Conservation (phyloP, 805 yeast genomes). For the Brettanomyces bruxellensis region DNA sequence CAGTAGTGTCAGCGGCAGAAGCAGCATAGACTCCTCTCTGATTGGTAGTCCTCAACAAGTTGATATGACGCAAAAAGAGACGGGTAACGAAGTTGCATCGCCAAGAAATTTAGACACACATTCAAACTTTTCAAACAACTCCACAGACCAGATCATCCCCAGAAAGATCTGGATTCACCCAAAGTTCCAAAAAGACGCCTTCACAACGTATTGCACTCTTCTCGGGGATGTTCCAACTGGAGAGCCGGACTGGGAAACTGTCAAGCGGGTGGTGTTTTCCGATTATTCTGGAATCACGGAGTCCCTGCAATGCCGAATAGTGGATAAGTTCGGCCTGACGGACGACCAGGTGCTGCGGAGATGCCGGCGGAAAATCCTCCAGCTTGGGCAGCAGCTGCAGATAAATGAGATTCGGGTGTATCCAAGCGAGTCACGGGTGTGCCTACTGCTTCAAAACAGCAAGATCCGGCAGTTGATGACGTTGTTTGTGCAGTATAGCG, state of each 20-base stretch:
- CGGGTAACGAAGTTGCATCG: neutral
- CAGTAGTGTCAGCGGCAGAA: no score
- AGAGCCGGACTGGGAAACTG: slow-evolving; percentile 11
- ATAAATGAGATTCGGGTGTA: no score
- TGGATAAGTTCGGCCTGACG: slow-evolving; percentile 13
- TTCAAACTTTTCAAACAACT: neutral
- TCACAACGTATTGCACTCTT: slow-evolving; percentile 20
- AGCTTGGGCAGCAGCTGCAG: no score
- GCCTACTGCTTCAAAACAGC: slow-evolving; percentile 9
- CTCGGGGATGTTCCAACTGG: slow-evolving; percentile 16
- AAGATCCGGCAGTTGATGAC: slow-evolving; percentile 15
- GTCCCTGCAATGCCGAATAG: slow-evolving; percentile 11
- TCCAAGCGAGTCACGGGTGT: no score
- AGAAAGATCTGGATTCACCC: slow-evolving; percentile 27
- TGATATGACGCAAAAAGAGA: no score
- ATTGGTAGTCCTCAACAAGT: no score
- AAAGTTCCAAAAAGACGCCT: slow-evolving; percentile 21
- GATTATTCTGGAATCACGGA: slow-evolving; percentile 13
- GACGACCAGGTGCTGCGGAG: neutral
- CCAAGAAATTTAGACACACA: neutral
- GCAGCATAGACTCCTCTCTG: no score
- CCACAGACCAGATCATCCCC: slow-evolving; percentile 12
- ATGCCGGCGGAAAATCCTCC: no score
- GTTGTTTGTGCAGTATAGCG: slow-evolving; percentile 16
- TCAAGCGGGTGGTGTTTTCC: slow-evolving; percentile 20